These are phyloP conservation scores for Oryza longistaminata DNA, from an alignment of 176 grass and related monocot genomes.

Conservation along the genomic window DNA sequence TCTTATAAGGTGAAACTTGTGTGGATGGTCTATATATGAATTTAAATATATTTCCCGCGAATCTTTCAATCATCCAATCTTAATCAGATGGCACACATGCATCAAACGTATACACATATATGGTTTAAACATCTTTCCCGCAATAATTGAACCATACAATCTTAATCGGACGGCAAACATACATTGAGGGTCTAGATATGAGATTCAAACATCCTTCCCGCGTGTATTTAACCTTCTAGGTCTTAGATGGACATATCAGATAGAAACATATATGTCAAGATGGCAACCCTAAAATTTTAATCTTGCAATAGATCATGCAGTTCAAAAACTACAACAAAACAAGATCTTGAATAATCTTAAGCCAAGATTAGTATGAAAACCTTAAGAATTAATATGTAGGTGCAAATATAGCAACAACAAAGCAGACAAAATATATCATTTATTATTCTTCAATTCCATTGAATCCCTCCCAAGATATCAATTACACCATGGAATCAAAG, in stretches of 20 bases:
- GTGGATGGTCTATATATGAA: too few species aligned
- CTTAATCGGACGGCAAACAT: neutral
- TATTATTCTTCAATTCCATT: neutral
- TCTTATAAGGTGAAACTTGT: too few species aligned
- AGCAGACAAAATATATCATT: neutral
- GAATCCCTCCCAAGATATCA: neutral
- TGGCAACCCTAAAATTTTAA: neutral
- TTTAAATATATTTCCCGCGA: neutral
- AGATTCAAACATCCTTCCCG: neutral
- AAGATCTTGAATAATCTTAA: neutral
- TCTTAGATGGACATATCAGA: neutral
- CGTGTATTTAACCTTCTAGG: neutral
- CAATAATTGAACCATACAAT: neutral
- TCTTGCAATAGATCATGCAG: too few species aligned
- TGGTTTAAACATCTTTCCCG: neutral
- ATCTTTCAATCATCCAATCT: neutral
- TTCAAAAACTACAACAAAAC: neutral
- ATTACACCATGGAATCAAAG: neutral
- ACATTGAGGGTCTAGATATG: neutral
- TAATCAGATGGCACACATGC: neutral
- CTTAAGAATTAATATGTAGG: neutral
- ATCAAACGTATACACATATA: neutral
- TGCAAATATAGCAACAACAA: neutral
- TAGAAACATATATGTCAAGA: neutral
- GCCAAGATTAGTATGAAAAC: neutral